Base-by-base conservation (phyloP, 2,329 filamentous ascomycete species). In the Alternaria sp. region DNA sequence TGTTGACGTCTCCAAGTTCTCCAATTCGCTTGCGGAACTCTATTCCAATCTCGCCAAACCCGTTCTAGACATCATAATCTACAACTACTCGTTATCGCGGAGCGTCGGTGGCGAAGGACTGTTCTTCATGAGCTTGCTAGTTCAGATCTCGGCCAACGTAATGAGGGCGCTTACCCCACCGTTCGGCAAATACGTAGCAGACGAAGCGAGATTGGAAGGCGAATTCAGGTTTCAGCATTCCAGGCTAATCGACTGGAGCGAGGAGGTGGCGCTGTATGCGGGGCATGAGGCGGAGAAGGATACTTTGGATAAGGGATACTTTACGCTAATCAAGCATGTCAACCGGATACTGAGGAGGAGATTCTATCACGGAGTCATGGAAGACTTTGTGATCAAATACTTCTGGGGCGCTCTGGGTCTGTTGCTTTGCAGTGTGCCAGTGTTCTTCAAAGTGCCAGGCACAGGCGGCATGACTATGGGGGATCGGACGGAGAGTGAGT, bases 311-410 rank as follows among this genome's bases (percentile, higher is more conserved):
- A 98, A 98, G 82, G 94, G 95, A 16, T 99, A 99, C 80, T 99
- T 99, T 76, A 99, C 95, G 2, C 85, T 99, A 38, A 99, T 99
- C 83, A 98, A 97, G 81, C 95, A 99, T 80, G 94, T 99, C 76
- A 99, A 99, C 79, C 90, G 97, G 74, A 97, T 98, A 67, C 82
- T 99, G 63, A 87, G 94, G 40, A 86, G 92, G 64, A 88, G 95
- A 50, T 92, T 99, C 78, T 98, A 98, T 79, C 94, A 99, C 78
- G 94, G 94, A n/a, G 90, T 99, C 73, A 97, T 98, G 94, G 95
- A 99, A 78, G 95, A 99, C 79, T 99, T 97, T 79, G 93, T 98
- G 59, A 97, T 99, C 80, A 99, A 99, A 80, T 99, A 99, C 78
- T 95, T 98, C 81, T 99, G 95, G 95, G 95, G 95, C 41, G 94